phyloP scores from a whole-genome alignment of 2,329 filamentous ascomycete genomes.

The Penicillium expansum region DNA sequence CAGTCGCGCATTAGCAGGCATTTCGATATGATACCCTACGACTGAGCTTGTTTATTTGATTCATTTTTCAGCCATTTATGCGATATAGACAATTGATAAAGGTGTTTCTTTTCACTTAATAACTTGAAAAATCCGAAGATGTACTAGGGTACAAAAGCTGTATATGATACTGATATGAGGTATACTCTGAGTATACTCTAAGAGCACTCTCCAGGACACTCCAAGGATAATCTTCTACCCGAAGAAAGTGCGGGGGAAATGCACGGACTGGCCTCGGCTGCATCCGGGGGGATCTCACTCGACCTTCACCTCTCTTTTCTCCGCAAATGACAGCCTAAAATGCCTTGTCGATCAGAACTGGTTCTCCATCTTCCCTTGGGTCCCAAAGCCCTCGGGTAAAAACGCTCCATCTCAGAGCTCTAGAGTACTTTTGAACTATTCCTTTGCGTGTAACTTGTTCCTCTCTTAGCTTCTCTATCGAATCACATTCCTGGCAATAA shows the following conservation, averaged over 20 bases:
- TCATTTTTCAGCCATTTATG: slow-evolving; percentile 15
- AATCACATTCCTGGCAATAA: neutral
- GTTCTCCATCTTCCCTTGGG: neutral
- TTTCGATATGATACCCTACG: slow-evolving; percentile 46
- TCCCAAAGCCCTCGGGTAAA: neutral
- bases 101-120: neutral
- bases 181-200: slow-evolving; percentile 1
- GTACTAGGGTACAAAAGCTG: neutral
- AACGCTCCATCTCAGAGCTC: neutral
- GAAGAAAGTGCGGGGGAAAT: slow-evolving; percentile 30
- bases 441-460: neutral
- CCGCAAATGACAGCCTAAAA: neutral
- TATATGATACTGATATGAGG: slow-evolving; percentile 1
- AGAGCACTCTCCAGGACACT: too few species aligned
- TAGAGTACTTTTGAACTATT: neutral
- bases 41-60: slow-evolving; percentile 34
- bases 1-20: slow-evolving; percentile 42
- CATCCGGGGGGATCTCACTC: slow-evolving; percentile 1
- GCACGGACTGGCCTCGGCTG: slow-evolving; percentile 14
- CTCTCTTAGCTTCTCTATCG: neutral
- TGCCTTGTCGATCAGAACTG: neutral
- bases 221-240: too few species aligned
- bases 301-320: neutral
- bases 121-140: neutral
- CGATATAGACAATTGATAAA: slow-evolving; percentile 13